phyloP scores from a whole-genome alignment of 495 filamentous ascomycete genomes.

The Annulohypoxylon moriforme region DNA sequence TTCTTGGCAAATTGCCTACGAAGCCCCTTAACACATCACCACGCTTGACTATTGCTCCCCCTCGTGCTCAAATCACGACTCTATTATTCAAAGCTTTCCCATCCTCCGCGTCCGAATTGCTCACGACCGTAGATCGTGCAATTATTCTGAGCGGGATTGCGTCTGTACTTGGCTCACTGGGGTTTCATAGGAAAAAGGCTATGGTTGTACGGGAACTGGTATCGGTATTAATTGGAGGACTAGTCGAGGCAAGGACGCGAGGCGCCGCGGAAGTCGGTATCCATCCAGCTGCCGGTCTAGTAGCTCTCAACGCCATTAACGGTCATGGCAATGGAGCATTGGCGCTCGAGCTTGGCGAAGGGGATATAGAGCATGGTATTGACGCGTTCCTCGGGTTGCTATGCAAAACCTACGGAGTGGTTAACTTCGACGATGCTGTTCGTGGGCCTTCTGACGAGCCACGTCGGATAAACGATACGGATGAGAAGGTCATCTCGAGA shows the following conservation, averaged over 20 bases:
- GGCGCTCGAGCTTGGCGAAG: conserved; percentile 77
- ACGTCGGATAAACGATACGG: conserved; percentile 52
- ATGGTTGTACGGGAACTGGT: conserved; percentile 87
- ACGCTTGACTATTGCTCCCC: conserved; percentile 61
- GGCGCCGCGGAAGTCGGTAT: conserved; percentile 95
- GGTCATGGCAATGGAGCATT: conserved; percentile 64
- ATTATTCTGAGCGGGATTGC: conserved; percentile 86
- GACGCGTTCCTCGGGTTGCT: conserved; percentile 61
- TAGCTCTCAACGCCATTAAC: conserved; percentile 65
- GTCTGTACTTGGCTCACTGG: conserved; percentile 79
- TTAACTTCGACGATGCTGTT: conserved; percentile 49
- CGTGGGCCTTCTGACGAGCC: conserved; percentile 23
- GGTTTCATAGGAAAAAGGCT: conserved; percentile 85
- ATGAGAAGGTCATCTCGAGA: conserved; percentile 62
- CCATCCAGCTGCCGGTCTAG: conserved; percentile 88
- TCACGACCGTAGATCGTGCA: conserved; percentile 75
- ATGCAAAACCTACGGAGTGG: conserved; percentile 62
- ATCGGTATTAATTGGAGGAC: conserved; percentile 79
- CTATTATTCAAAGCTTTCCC: conserved; percentile 81
- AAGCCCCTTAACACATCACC: conserved; percentile 55
- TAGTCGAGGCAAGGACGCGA: conserved; percentile 92
- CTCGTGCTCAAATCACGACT: conserved; percentile 73
- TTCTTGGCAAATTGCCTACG: conserved; percentile 55
- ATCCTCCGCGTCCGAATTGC: conserved; percentile 67
- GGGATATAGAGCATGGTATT: conserved; percentile 80